Base-by-base conservation (phyloP, 306 rosid species). In the Canavalia ensiformis region DNA sequence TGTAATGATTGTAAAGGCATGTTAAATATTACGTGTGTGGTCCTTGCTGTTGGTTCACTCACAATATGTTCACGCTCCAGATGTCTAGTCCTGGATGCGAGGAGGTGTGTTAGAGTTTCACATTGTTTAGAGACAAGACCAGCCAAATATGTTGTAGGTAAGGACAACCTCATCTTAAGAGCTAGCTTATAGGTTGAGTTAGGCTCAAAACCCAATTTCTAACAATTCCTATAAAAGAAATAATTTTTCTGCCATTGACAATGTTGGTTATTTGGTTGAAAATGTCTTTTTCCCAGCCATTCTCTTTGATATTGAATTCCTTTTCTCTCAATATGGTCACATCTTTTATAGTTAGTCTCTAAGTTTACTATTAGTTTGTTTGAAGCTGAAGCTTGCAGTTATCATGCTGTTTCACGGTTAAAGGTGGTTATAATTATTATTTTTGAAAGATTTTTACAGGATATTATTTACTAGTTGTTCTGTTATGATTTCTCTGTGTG, bases 371-470 rank as follows among this genome's bases (percentile, higher is more conserved):
- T 50, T 65, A 10, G 56, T 66, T 52, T 77, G 72, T 76, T 50
- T 65, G 55, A 67, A 41, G 52, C 73, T 39, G 54, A 77, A 76
- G n/a, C 52, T 37, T 77, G 72, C 50, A 63, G 33, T 31, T 34
- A 39, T 55, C 45, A 42, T 58, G 54, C 6, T 76, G 25, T 50
- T 41, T 39, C 55, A 41, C 33, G 47, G 57, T 42, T 68, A 42
- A 28, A 78, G 46, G 58, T 68, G 47, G 5, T 72, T 25, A 41
- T 29, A 51, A 42, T 64, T 50, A 11, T 49, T 41, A 18, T 33
- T 54, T 74, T 30, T 69, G 6, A 66, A n/a, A 10, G 59, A 18
- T 34, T 47, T 58, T 54, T 55, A n/a, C 70, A 39, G 47, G 35
- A 45, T 59, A 31, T 76, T 34, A 8, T 60, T 31, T 51, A 5